phyloP scores from a whole-genome alignment of 176 grass and related monocot genomes.

The Cenchrus americanus region DNA sequence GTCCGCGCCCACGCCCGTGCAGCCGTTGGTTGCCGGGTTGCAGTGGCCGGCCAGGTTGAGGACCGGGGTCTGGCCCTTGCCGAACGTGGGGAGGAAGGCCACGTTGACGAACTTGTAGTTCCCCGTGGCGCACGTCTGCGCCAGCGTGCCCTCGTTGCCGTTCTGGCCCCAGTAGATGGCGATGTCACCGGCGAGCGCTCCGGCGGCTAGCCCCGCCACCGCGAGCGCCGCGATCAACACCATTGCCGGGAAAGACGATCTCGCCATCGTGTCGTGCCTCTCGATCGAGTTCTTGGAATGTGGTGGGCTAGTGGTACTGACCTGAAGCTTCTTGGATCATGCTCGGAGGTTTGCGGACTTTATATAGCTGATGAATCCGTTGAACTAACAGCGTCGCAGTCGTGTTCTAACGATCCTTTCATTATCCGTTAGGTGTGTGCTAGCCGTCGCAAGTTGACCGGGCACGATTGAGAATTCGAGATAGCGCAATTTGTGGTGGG shows the following conservation, averaged over 20 bases:
- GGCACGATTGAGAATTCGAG: not conserved
- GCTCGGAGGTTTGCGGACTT: constrained; percentile 2
- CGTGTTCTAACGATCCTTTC: constrained; percentile 12
- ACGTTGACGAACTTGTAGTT: constrained; percentile 68
- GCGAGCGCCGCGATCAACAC: not conserved
- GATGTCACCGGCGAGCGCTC: constrained; percentile 50
- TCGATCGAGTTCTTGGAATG: not conserved
- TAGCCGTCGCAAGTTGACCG: constrained; percentile 34
- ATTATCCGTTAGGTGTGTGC: not conserved
- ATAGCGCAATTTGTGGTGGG: constrained; percentile 25
- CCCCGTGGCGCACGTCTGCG: constrained; percentile 50
- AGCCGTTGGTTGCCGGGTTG: constrained; percentile 63
- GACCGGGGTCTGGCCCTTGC: constrained; percentile 65
- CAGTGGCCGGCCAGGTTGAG: constrained; percentile 86
- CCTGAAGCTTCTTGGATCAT: not conserved
- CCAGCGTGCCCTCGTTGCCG: constrained; percentile 59
- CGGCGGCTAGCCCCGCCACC: not conserved
- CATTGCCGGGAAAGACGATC: not conserved
- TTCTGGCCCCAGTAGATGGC: constrained; percentile 88
- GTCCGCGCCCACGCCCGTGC: constrained; percentile 53
- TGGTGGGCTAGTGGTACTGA: too few relatives aligned
- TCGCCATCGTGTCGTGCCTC: constrained; percentile 34
- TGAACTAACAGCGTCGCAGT: constrained; percentile 6
- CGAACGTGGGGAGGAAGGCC: constrained; percentile 75
- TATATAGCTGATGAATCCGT: constrained; percentile 35